Percentiles rank a stretch among this genome's conserved stretches.
Conservation (phyloP, 2,329 filamentous ascomycete genomes). For the Bimuria novae-zelandiae region DNA sequence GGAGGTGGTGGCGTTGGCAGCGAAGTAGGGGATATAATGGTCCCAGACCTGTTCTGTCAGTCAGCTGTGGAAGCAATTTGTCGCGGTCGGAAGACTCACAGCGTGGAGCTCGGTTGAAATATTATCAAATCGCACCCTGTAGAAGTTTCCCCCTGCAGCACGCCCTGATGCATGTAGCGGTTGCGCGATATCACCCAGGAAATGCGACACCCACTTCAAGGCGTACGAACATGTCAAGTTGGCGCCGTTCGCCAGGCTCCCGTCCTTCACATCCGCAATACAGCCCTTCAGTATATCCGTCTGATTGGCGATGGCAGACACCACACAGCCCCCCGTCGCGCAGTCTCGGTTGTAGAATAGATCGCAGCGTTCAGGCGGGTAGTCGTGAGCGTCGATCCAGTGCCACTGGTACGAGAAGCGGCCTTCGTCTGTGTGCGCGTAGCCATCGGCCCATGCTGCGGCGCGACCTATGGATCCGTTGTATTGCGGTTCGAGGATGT, state of each 20-base stretch:
- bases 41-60: slow-evolving; percentile 45
- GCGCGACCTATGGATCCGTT: slow-evolving; percentile 46
- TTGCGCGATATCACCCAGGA: slow-evolving; percentile 49
- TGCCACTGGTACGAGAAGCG: slow-evolving; percentile 50
- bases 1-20: slow-evolving; percentile 34
- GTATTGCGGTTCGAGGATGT: slow-evolving; percentile 48
- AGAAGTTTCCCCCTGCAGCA: slow-evolving; percentile 46
- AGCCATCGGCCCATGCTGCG: slow-evolving; percentile 48
- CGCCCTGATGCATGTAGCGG: slow-evolving; percentile 48
- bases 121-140: slow-evolving; percentile 44
- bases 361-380: slow-evolving; percentile 39
- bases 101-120: slow-evolving; percentile 44
- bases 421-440: slow-evolving; percentile 46
- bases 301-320: slow-evolving; percentile 50
- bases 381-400: slow-evolving; percentile 47
- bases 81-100: slow-evolving; percentile 25
- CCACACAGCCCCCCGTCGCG: slow-evolving; percentile 45
- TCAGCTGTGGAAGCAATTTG: slow-evolving; percentile 14
- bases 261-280: slow-evolving; percentile 34
- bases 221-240: slow-evolving; percentile 48
- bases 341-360: slow-evolving; percentile 47
- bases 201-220: slow-evolving; percentile 50
- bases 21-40: slow-evolving; percentile 45
- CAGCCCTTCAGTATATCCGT: slow-evolving; percentile 46
- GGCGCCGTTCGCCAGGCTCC: slow-evolving; percentile 26